Base-by-base conservation (phyloP, 2,329 filamentous ascomycete genomes). In the Cladophialophora chaetospira region DNA sequence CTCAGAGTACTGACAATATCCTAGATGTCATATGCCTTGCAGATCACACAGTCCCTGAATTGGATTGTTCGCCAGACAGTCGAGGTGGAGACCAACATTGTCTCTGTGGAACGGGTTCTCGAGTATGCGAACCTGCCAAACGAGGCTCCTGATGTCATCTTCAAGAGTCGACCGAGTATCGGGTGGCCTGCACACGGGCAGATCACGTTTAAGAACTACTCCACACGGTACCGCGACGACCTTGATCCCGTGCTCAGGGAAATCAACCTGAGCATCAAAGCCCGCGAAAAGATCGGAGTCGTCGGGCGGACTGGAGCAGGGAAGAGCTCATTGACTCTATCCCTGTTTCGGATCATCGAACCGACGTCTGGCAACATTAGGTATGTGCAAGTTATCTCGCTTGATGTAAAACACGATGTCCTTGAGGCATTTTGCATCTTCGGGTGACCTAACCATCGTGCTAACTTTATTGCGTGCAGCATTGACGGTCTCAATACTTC, bases 81-180 rank as follows among this genome's bases (percentile, higher is more conserved):
- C 29, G 95, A 99, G 74, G 94, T 99, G n/a, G 95, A 99, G 79
- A 97, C 93, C n/a, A 99, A 99, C 74, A 99, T 99, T 69, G 93
- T 99, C 43, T 96, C 93, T 8, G 94, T 99, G 33, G 94, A 99
- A 80, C 88, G 94, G 69, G 92, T 99, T 45, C 85, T 99, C 47
- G 95, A 99, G 74, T 99, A 99, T 75, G 90, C 93, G 56, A 82
- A 84, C 48, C 82, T 99, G 62, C 92, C 93, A 23, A 94, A 88
- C 72, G 94, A 99, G 77, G 93, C 94, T 48, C 91, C 92, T 5
- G 94, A 99, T 72, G 90, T 97, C 64, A 88, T 97, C 66, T 88
- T 89, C 69, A 88, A 90, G 73, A 88, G 89, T 70, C 82, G 93
- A 46, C 93, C 94, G 36, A 86, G 91, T 8, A 89, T 91, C 62